Conservation (phyloP, 352 stramenopile species). For the Pythium dissimile region DNA sequence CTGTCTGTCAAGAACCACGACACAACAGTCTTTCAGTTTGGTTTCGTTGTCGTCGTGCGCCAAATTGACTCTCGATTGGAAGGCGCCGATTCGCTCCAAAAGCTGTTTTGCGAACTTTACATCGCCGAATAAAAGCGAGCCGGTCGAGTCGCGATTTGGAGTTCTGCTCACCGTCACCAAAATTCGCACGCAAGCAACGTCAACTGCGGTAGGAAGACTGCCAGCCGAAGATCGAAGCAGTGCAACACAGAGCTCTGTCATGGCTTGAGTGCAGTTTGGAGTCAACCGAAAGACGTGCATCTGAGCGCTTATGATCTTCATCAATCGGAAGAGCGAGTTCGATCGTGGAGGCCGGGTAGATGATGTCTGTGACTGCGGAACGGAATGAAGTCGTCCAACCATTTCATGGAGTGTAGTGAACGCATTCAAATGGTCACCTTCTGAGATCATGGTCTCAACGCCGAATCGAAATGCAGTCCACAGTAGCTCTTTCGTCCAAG, state of each 20-base stretch:
- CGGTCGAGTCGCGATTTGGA: not conserved
- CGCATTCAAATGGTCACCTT: not conserved
- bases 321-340: conserved; percentile 7
- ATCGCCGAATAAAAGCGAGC: not conserved
- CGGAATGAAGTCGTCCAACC: conserved; percentile 8
- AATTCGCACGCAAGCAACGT: conserved; percentile 7
- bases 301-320: conserved; percentile 15
- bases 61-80: conserved; percentile 20
- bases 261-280: not conserved
- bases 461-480: conserved; percentile 19
- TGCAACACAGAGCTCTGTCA: conserved; percentile 12
- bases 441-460: conserved; percentile 10
- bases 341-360: not conserved
- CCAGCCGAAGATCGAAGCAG: not conserved
- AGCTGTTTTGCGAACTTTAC: not conserved
- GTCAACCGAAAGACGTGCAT: not conserved
- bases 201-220: not conserved
- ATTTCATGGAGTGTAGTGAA: conserved; percentile 11
- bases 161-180: conserved; percentile 1
- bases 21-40: conserved; percentile 30
- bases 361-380: not conserved
- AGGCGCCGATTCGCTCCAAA: conserved; percentile 11
- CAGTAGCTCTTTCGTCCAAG: not conserved
- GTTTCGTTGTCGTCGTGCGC: conserved; percentile 10
- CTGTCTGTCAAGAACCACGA: conserved; percentile 52